phyloP scores from a whole-genome alignment of 1,139 yeast species.

The Suhomyces bokatorum region DNA sequence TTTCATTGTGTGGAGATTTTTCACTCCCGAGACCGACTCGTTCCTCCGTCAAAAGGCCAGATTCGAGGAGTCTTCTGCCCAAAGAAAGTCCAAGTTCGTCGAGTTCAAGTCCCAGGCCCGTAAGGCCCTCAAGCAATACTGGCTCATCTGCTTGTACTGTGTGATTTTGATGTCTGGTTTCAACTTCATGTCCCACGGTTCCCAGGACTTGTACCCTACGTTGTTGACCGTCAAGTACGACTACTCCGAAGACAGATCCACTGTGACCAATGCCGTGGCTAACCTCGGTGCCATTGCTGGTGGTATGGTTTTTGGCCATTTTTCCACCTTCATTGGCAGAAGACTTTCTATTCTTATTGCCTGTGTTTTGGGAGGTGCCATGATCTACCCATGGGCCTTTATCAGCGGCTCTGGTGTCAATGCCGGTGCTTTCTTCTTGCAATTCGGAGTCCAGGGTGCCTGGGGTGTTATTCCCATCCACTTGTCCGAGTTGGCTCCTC shows the following conservation, averaged over 20 bases:
- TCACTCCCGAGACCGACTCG: conserved; percentile 40
- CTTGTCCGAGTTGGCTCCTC: conserved; percentile 73
- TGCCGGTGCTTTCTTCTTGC: conserved; percentile 78
- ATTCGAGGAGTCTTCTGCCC: conserved; percentile 18
- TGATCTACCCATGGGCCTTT: conserved; percentile 76
- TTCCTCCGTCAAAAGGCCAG: conserved; percentile 29
- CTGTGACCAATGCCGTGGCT: conserved; percentile 70
- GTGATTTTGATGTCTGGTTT: conserved; percentile 45
- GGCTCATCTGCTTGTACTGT: conserved; percentile 40
- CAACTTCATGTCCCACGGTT: conserved; percentile 67
- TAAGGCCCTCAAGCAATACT: conserved; percentile 34
- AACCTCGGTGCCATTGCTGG: conserved; percentile 71
- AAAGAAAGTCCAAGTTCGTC: conserved; percentile 18
- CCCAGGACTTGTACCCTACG: conserved; percentile 75
- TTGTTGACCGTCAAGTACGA: conserved; percentile 54
- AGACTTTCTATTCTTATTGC: conserved; percentile 52
- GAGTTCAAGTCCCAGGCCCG: conserved; percentile 25
- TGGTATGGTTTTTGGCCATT: conserved; percentile 62
- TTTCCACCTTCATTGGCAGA: conserved; percentile 61
- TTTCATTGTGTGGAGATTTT: conserved; percentile 38
- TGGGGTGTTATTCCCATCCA: conserved; percentile 88
- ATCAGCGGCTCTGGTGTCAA: conserved; percentile 54
- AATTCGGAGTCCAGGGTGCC: conserved; percentile 81
- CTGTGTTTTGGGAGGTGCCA: conserved; percentile 65
- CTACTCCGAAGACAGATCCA: conserved; percentile 51